A percentile compares a stretch with the other conserved stretches of the same genome.
Evolutionary conservation across 176 grass and related monocot species (phyloP).

Genomic region (Alopecurus myosuroides): DNA sequence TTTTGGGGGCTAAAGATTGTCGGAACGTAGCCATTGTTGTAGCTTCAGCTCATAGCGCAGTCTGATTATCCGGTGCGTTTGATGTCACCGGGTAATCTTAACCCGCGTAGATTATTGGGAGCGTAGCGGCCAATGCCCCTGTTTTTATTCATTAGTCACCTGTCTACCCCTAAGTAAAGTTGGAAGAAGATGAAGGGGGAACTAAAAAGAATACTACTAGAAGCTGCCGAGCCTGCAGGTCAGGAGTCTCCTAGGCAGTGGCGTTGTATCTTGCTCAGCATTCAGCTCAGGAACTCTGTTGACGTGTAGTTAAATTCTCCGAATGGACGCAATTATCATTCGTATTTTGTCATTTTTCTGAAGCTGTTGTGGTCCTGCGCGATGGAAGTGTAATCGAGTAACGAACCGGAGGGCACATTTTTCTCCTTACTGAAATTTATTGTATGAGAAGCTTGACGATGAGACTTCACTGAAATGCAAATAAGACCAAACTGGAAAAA

Average conservation of each 20-base stretch:
- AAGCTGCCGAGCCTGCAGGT: neutral
- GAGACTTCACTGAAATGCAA: neutral
- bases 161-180: neutral
- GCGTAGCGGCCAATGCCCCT: neutral
- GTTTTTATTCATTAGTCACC: neutral
- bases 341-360: neutral
- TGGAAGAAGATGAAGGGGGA: neutral
- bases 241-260: slow-evolving; percentile 3
- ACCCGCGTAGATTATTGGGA: neutral
- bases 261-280: neutral
- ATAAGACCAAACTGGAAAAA: neutral
- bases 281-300: neutral
- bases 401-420: neutral
- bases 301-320: neutral
- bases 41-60: slow-evolving; percentile 21
- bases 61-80: slow-evolving; percentile 9
- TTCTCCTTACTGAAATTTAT: neutral
- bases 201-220: neutral
- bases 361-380: neutral
- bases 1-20: slow-evolving; percentile 9
- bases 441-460: neutral
- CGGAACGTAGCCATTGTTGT: slow-evolving; percentile 26
- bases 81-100: neutral
- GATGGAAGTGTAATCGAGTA: neutral
- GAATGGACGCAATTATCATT: no score